These are phyloP conservation scores for Coelastrella sp. DNA, from an alignment of 139 green algal species.

Conservation along the genomic window DNA sequence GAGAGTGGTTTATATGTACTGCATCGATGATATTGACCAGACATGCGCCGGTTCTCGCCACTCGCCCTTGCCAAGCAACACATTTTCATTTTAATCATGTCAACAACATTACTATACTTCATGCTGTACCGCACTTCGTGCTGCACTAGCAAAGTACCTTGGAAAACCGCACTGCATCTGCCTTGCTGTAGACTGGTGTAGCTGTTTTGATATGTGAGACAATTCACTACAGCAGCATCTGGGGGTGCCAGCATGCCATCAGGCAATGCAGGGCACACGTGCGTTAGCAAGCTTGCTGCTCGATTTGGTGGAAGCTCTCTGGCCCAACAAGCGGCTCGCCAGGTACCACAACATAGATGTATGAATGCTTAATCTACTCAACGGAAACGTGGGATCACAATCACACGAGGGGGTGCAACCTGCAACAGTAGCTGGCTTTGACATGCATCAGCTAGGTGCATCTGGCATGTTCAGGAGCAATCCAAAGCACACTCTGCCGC, in stretches of 20 bases:
- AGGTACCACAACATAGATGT: background rate
- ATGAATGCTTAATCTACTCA: background rate
- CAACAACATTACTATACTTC: no score
- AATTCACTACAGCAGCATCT: background rate
- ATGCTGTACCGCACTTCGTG: no score
- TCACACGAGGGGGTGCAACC: background rate
- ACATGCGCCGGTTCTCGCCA: no score
- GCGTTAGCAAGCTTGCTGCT: constrained; percentile 4
- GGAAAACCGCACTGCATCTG: no score
- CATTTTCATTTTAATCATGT: no score
- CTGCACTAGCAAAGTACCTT: no score
- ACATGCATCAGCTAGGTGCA: background rate
- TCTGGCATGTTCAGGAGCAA: background rate
- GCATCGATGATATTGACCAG: constrained; percentile 9
- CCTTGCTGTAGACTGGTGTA: no score
- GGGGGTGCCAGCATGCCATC: background rate
- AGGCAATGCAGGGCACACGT: background rate
- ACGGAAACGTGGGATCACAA: background rate
- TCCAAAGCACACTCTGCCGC: background rate
- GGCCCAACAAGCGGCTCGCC: constrained; percentile 22
- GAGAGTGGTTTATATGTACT: background rate
- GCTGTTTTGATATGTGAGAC: no score
- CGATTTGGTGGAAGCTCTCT: constrained; percentile 17
- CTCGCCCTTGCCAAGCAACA: no score
- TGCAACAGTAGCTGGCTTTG: background rate